Percentiles rank a stretch among this genome's conserved stretches.
These are phyloP conservation scores for Yamadazyma atlantica DNA, from an alignment of 1,139 yeast genomes.

Conservation along the genomic window DNA sequence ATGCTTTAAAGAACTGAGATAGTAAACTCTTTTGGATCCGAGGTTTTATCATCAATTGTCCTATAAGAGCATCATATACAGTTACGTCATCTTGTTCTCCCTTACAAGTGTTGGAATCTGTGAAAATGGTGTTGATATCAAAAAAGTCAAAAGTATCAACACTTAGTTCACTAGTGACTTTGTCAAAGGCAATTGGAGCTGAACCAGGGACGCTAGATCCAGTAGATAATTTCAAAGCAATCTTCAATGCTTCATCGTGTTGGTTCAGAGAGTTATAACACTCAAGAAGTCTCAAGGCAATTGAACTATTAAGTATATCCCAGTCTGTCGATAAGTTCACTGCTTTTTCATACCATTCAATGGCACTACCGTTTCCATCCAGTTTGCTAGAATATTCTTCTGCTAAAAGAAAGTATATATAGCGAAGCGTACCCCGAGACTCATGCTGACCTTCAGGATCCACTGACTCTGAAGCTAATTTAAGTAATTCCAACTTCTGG, in stretches of 20 bases:
- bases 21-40: no score
- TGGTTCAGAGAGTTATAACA: slow-evolving; percentile 8
- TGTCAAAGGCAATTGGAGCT: neutral
- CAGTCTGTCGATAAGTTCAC: slow-evolving; percentile 4
- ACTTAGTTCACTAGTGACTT: neutral
- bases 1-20: no score
- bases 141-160: slow-evolving; percentile 5
- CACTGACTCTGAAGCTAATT: slow-evolving; percentile 4
- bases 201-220: neutral
- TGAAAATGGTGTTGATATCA: slow-evolving; percentile 8
- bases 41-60: slow-evolving; percentile 10
- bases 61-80: slow-evolving; percentile 13
- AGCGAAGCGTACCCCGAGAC: slow-evolving; percentile 17
- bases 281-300: slow-evolving; percentile 5
- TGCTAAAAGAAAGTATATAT: slow-evolving; percentile 50
- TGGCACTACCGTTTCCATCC: slow-evolving; percentile 22
- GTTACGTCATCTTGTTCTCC: slow-evolving; percentile 6
- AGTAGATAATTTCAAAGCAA: neutral
- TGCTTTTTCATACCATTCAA: slow-evolving; percentile 29
- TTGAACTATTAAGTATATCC: slow-evolving; percentile 5
- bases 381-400: slow-evolving; percentile 37
- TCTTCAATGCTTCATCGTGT: slow-evolving; percentile 2
- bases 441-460: slow-evolving; percentile 1
- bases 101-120: slow-evolving; percentile 8
- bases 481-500: slow-evolving; percentile 9